Percentiles rank a stretch among this genome's conserved stretches.
Conservation (phyloP, 202 grass and related monocot species). For the Eragrostis tef region DNA sequence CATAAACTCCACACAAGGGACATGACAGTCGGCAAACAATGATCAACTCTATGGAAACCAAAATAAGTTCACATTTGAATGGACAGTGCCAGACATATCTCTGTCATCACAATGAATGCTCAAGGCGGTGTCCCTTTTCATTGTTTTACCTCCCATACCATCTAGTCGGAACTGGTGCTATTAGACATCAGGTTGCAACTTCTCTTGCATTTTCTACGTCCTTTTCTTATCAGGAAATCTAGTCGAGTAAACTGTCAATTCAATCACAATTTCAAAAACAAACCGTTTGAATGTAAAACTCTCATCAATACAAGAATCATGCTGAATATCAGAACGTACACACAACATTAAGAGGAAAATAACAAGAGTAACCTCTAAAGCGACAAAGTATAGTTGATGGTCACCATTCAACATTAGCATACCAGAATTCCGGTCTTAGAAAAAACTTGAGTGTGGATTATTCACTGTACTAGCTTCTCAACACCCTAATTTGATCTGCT, state of each 20-base stretch:
- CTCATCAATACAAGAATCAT: not conserved
- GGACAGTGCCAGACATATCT: too few relatives aligned
- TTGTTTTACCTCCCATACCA: too few relatives aligned
- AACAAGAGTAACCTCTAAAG: not conserved
- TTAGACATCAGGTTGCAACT: too few relatives aligned
- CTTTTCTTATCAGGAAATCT: too few relatives aligned
- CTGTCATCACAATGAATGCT: too few relatives aligned
- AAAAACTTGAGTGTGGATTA: not conserved
- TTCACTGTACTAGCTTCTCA: not conserved
- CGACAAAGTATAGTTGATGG: not conserved
- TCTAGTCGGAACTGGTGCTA: too few relatives aligned
- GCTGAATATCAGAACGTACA: not conserved
- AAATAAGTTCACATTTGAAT: too few relatives aligned
- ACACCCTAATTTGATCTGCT: not conserved
- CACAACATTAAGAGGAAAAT: not conserved
- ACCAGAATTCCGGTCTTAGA: not conserved
- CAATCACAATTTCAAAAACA: not conserved
- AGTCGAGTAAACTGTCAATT: too few relatives aligned
- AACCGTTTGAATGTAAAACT: not conserved
- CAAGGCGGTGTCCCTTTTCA: too few relatives aligned
- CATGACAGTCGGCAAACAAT: too few relatives aligned
- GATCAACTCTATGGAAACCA: too few relatives aligned
- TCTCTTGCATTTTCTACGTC: too few relatives aligned
- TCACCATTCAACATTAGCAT: not conserved
- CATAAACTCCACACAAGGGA: not conserved